A percentile compares a stretch with the other conserved stretches of the same genome.
Evolutionary conservation across 495 filamentous ascomycete genomes (phyloP).

Genomic region (Wilcoxina mikolae): DNA sequence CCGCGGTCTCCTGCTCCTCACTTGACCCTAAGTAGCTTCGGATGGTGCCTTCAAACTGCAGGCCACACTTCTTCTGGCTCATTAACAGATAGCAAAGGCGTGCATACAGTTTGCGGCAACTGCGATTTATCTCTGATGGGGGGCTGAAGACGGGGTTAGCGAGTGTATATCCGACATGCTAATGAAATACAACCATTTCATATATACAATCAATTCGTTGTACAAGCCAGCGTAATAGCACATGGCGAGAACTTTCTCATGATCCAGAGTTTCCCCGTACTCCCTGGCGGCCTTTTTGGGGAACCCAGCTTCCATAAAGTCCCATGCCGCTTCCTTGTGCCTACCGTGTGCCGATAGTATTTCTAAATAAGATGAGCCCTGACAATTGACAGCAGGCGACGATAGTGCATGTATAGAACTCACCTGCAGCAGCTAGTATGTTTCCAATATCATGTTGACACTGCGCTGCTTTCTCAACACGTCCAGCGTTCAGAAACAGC

Average conservation of each 20-base stretch:
- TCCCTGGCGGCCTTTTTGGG: conserved; percentile 4
- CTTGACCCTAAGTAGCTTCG: background rate
- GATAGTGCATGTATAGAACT: background rate
- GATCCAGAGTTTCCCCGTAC: conserved; percentile 5
- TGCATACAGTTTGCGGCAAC: conserved; percentile 10
- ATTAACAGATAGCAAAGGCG: conserved; percentile 3
- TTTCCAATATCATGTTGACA: conserved; percentile 8
- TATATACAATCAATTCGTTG: conserved; percentile 2
- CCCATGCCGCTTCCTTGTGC: conserved; percentile 9
- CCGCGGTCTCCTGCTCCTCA: conserved; percentile 4
- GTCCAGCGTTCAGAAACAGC: conserved; percentile 1
- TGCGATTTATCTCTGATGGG: conserved; percentile 2
- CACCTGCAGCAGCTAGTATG: conserved; percentile 2
- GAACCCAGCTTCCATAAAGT: background rate
- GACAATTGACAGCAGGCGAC: background rate
- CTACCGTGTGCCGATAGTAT: background rate
- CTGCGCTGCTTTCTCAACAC: conserved; percentile 6
- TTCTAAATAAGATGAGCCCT: background rate
- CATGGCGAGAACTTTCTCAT: conserved; percentile 7
- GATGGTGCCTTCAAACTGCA: background rate
- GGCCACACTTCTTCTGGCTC: background rate
- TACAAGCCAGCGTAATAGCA: conserved; percentile 5
- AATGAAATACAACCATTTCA: background rate
- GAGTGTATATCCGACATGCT: background rate
- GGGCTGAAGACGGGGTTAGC: conserved; percentile 5